Evolutionary conservation across 2,329 filamentous ascomycete species (phyloP).

Genomic region (Neopestalotiopsis rosae): DNA sequence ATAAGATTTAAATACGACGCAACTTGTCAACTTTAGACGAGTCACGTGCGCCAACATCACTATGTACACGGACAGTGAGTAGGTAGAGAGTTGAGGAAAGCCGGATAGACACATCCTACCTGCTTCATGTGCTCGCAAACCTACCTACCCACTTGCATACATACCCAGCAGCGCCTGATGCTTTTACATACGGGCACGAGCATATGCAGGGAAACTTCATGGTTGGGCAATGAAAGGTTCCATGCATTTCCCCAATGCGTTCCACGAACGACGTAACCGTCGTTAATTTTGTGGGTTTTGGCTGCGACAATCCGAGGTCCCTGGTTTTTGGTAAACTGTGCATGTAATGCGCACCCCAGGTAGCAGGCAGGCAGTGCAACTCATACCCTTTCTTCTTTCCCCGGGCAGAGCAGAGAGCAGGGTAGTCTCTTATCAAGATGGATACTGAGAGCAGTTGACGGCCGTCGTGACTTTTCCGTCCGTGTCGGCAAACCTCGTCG

Average conservation of each 20-base stretch:
- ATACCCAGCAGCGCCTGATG: not conserved
- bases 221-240: not conserved
- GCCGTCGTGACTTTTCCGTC: too few relatives aligned
- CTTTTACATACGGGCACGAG: not conserved
- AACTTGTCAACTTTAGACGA: not conserved
- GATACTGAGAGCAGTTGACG: too few relatives aligned
- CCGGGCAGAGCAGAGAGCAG: too few relatives aligned
- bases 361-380: too few relatives aligned
- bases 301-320: too few relatives aligned
- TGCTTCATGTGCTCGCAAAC: too few relatives aligned
- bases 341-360: too few relatives aligned
- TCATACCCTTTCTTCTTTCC: too few relatives aligned
- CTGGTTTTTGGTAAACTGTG: too few relatives aligned
- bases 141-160: too few relatives aligned
- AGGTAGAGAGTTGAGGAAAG: not conserved
- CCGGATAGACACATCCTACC: not conserved
- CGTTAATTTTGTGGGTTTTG: too few relatives aligned
- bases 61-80: not conserved
- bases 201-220: not conserved
- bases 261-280: not conserved
- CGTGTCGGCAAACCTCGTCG: not conserved
- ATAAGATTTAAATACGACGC: not conserved
- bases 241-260: not conserved
- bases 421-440: too few relatives aligned
- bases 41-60: not conserved